These are phyloP conservation scores for Malus sylvestris DNA, from an alignment of 306 rosid genomes.

Conservation along the genomic window DNA sequence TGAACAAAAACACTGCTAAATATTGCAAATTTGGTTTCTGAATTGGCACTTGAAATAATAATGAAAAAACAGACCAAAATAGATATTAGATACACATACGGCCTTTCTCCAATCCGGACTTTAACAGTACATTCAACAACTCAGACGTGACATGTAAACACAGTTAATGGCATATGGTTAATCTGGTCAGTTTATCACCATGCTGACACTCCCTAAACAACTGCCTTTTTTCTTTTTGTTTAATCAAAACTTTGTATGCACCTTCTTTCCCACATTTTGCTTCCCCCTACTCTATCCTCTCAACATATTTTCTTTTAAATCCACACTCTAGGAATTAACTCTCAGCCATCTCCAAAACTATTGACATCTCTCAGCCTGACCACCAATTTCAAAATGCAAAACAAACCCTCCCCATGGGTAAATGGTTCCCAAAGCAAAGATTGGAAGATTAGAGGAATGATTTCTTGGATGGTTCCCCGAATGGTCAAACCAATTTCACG, in stretches of 20 bases:
- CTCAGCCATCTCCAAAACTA: no score
- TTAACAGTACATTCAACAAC: neutral
- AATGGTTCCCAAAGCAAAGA: neutral
- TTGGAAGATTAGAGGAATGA: neutral
- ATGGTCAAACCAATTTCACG: neutral
- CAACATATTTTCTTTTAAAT: neutral
- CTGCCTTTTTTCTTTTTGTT: no score
- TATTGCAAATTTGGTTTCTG: neutral
- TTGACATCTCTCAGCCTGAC: no score
- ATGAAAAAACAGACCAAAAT: neutral
- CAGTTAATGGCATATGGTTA: neutral
- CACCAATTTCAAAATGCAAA: no score
- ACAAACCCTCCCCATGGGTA: neutral
- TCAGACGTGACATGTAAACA: neutral
- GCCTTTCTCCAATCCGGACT: neutral
- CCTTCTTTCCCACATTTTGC: neutral
- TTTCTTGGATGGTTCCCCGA: neutral
- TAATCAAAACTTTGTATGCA: neutral
- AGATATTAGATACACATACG: neutral
- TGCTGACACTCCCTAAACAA: no score
- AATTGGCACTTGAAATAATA: neutral
- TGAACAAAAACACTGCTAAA: slow-evolving; percentile 1
- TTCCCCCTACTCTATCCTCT: neutral
- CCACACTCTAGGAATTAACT: no score
- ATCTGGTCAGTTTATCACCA: no score